Conservation (phyloP, 345 rosid genomes). For the Excoecaria cochinchinensis region DNA sequence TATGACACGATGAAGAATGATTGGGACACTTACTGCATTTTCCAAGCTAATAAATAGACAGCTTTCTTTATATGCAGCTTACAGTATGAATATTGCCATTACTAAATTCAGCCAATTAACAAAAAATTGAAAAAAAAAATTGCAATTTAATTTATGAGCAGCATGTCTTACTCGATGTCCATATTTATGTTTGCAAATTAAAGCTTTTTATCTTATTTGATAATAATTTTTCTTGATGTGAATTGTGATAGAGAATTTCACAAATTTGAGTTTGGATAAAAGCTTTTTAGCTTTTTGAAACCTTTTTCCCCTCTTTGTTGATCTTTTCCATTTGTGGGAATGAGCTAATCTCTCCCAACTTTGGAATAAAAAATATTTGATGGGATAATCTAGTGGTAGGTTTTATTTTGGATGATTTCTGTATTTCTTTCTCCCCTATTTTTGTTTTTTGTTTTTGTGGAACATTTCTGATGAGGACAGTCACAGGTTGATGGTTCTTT, state of each 20-base stretch:
- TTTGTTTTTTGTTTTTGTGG: constrained; percentile 25
- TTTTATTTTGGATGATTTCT: not conserved
- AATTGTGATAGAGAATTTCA: not conserved
- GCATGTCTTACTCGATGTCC: not conserved
- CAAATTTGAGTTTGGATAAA: not conserved
- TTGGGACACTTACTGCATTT: not conserved
- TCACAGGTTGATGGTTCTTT: constrained; percentile 99
- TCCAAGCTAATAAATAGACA: not conserved
- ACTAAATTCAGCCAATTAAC: not conserved
- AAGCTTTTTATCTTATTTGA: not conserved
- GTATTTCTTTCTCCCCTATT: not conserved
- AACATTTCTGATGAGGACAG: constrained; percentile 86
- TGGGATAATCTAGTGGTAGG: not conserved
- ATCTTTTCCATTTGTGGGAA: not conserved
- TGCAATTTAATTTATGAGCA: not conserved
- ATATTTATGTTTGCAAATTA: not conserved
- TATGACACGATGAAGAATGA: not conserved
- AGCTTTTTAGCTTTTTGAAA: not conserved
- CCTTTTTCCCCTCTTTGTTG: not conserved
- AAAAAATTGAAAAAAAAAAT: not conserved
- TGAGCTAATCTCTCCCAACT: not conserved
- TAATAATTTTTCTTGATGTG: not conserved
- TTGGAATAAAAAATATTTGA: not conserved
- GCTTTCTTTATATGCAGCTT: not conserved
- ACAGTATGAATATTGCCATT: too few relatives aligned